Conservation (phyloP, 1,139 yeast genomes). For the Pichia sp. region DNA sequence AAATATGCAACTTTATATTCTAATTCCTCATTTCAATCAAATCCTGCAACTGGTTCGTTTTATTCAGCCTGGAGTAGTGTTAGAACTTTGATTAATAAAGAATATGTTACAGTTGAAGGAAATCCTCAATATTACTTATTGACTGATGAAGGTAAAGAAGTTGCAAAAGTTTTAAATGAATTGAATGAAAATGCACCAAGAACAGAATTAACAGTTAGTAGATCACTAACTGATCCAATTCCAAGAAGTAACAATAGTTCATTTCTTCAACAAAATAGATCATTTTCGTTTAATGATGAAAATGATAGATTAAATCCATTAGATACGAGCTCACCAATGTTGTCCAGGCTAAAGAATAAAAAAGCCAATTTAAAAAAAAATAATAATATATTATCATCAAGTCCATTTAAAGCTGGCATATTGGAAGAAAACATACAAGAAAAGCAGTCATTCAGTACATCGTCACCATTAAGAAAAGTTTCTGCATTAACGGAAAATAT, state of each 20-base stretch:
- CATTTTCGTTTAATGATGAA: neutral
- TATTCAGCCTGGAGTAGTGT: slow-evolving; percentile 79
- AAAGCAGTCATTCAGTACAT: neutral
- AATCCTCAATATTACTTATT: slow-evolving; percentile 56
- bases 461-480: slow-evolving; percentile 3
- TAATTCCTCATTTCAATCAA: slow-evolving; percentile 57
- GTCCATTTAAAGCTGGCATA: slow-evolving; percentile 6
- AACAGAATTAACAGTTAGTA: neutral
- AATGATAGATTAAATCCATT: slow-evolving; percentile 6
- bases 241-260: no score
- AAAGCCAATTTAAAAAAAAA: slow-evolving; percentile 1
- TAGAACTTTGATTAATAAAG: slow-evolving; percentile 57
- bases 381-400: neutral
- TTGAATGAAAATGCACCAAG: slow-evolving; percentile 34
- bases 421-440: neutral
- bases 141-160: slow-evolving; percentile 64
- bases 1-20: slow-evolving; percentile 55
- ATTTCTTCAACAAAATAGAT: no score
- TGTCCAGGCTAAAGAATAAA: no score
- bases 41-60: slow-evolving; percentile 55
- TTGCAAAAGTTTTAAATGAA: slow-evolving; percentile 53
- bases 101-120: slow-evolving; percentile 52
- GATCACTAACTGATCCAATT: neutral
- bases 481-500: neutral
- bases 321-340: slow-evolving; percentile 9